Evolutionary conservation across 495 filamentous ascomycete genomes (phyloP).

Genomic region (Lophiotrema nucula): DNA sequence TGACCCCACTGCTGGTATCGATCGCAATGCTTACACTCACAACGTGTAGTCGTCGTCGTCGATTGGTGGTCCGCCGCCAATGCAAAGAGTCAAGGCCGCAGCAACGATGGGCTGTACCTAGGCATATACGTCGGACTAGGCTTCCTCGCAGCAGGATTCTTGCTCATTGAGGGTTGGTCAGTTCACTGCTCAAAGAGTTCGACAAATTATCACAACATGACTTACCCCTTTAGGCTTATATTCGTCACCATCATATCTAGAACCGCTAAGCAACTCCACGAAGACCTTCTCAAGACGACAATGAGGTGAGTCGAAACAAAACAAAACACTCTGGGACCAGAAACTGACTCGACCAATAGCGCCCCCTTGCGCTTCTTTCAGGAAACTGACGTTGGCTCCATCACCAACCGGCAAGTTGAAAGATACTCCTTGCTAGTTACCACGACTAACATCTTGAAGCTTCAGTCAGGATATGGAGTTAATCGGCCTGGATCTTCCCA

Average conservation of each 20-base stretch:
- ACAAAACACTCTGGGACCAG: too few relatives aligned
- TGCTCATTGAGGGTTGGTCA: conserved; percentile 4
- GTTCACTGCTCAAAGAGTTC: background rate
- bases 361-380: too few relatives aligned
- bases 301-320: too few relatives aligned
- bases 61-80: conserved; percentile 12
- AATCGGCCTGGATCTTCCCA: too few relatives aligned
- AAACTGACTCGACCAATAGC: too few relatives aligned
- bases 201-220: conserved; percentile 2
- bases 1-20: background rate
- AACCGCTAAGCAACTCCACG: too few relatives aligned
- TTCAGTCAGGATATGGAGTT: too few relatives aligned
- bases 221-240: background rate
- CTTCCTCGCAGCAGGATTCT: conserved; percentile 4
- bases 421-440: too few relatives aligned
- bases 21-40: conserved; percentile 7
- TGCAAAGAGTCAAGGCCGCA: conserved; percentile 1
- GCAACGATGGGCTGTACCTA: conserved; percentile 1
- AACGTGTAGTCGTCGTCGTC: conserved; percentile 5
- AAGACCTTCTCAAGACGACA: too few relatives aligned
- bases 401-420: too few relatives aligned
- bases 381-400: conserved; percentile 28
- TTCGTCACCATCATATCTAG: too few relatives aligned
- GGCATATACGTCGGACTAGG: conserved; percentile 4
- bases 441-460: too few relatives aligned